Conservation (phyloP, 2,329 filamentous ascomycete genomes). For the Aspergillus pseudotamarii region DNA sequence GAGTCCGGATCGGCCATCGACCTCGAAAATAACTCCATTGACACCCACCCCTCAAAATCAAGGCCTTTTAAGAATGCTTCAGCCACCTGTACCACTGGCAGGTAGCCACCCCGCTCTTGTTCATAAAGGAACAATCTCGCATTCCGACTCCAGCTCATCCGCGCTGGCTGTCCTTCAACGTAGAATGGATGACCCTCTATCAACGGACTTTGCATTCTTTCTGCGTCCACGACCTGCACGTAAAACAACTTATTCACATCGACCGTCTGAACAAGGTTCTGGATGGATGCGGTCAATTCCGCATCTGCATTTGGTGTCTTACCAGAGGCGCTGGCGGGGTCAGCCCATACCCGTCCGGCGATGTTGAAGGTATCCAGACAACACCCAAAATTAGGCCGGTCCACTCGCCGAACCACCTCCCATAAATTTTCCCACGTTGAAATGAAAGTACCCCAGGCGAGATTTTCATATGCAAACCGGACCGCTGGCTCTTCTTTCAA, state of each 20-base stretch:
- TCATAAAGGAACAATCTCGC: conserved; percentile 69
- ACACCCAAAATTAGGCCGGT: conserved; percentile 71
- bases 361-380: conserved; percentile 80
- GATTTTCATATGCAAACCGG: conserved; percentile 71
- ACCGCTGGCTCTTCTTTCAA: conserved; percentile 57
- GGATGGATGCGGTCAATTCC: conserved; percentile 57
- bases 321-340: conserved; percentile 59
- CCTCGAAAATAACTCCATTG: conserved; percentile 70
- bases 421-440: conserved; percentile 72
- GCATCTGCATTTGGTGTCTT: conserved; percentile 57
- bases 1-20: conserved; percentile 56
- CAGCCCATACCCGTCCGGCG: conserved; percentile 68
- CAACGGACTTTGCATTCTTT: conserved; percentile 61
- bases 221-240: conserved; percentile 73
- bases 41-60: conserved; percentile 68
- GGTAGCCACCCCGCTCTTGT: conserved; percentile 62
- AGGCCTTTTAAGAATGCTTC: conserved; percentile 64
- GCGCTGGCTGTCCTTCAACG: conserved; percentile 56
- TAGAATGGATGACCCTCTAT: conserved; percentile 59
- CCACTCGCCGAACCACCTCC: conserved; percentile 66
- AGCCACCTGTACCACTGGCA: conserved; percentile 64
- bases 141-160: conserved; percentile 79
- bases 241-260: conserved; percentile 70
- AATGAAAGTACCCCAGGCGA: conserved; percentile 70
- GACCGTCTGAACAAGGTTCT: conserved; percentile 55